Conservation (phyloP, 2,329 filamentous ascomycete species). For the Paraconiothyrium brasiliense region DNA sequence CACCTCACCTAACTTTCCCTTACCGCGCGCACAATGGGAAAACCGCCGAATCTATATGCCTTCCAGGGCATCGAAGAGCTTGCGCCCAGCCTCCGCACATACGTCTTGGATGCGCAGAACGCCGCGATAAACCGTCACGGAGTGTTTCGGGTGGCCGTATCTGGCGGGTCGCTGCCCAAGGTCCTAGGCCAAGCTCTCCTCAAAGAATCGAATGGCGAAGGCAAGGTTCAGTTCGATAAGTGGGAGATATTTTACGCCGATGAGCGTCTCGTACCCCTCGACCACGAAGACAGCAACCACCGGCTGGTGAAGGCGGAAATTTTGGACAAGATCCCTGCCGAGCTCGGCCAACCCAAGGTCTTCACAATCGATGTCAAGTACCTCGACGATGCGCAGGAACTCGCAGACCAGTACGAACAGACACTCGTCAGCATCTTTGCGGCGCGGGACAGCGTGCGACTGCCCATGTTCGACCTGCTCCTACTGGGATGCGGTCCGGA, state of each 20-base stretch:
- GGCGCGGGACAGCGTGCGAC: constrained; percentile 88
- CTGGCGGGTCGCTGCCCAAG: constrained; percentile 90
- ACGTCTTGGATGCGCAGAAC: constrained; percentile 83
- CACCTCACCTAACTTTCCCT: constrained; percentile 20
- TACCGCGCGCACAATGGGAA: constrained; percentile 45
- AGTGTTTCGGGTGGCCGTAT: constrained; percentile 90
- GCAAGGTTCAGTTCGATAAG: constrained; percentile 78
- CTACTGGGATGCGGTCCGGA: constrained; percentile 94
- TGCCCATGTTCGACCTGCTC: constrained; percentile 94
- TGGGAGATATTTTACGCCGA: constrained; percentile 99
- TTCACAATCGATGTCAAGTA: constrained; percentile 78
- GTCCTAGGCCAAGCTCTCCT: constrained; percentile 87
- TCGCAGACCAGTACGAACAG: constrained; percentile 94
- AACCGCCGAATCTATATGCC: constrained; percentile 74
- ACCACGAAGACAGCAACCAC: constrained; percentile 95
- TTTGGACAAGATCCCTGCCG: constrained; percentile 83
- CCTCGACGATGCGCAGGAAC: constrained; percentile 83
- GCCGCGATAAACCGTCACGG: constrained; percentile 81
- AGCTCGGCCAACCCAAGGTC: constrained; percentile 73
- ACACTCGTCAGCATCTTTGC: constrained; percentile 86
- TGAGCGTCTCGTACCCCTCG: constrained; percentile 91
- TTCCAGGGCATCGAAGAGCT: constrained; percentile 77
- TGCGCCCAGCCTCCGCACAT: constrained; percentile 79
- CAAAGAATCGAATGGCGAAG: constrained; percentile 62
- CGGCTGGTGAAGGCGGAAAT: constrained; percentile 85